phyloP scores from a whole-genome alignment of 1,139 yeast species.

The Yamadazyma pseudoaaseri region DNA sequence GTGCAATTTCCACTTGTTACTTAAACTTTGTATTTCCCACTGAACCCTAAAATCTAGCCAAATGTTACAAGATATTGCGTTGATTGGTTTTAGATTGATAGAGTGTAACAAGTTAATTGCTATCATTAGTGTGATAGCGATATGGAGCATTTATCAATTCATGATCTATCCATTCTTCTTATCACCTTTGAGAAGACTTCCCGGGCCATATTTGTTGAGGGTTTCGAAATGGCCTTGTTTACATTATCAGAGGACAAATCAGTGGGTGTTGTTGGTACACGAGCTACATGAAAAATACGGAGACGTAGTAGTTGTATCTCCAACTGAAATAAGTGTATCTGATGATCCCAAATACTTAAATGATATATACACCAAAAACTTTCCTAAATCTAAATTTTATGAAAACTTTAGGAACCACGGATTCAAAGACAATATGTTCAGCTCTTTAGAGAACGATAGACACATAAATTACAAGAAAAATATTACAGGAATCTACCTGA shows the following conservation, averaged over 20 bases:
- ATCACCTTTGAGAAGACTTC: slow-evolving; percentile 52
- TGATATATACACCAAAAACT: slow-evolving; percentile 57
- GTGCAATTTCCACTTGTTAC: too few species aligned
- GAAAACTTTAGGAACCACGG: slow-evolving; percentile 63
- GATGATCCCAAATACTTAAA: slow-evolving; percentile 49
- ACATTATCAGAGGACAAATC: slow-evolving; percentile 51
- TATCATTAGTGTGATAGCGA: neutral
- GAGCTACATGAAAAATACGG: slow-evolving; percentile 57
- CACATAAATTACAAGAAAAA: slow-evolving; percentile 53
- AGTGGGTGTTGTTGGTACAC: slow-evolving; percentile 52
- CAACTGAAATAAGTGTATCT: slow-evolving; percentile 59
- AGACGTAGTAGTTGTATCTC: slow-evolving; percentile 57
- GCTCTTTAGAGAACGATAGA: slow-evolving; percentile 46
- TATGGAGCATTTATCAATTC: slow-evolving; percentile 24
- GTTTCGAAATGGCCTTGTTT: slow-evolving; percentile 45
- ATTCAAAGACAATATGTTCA: slow-evolving; percentile 52
- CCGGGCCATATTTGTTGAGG: slow-evolving; percentile 61
- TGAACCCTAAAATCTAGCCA: neutral
- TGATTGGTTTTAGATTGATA: slow-evolving; percentile 3
- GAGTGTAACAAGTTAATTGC: slow-evolving; percentile 8
- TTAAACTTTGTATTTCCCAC: neutral
- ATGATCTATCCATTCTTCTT: slow-evolving; percentile 44
- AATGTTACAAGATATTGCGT: slow-evolving; percentile 9
- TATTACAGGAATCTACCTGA: slow-evolving; percentile 50
- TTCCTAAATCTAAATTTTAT: slow-evolving; percentile 61